Evolutionary conservation across 1,139 yeast genomes (phyloP), one percentile per base, ranked within the genome.

Genomic region (Spathaspora sp.): DNA sequence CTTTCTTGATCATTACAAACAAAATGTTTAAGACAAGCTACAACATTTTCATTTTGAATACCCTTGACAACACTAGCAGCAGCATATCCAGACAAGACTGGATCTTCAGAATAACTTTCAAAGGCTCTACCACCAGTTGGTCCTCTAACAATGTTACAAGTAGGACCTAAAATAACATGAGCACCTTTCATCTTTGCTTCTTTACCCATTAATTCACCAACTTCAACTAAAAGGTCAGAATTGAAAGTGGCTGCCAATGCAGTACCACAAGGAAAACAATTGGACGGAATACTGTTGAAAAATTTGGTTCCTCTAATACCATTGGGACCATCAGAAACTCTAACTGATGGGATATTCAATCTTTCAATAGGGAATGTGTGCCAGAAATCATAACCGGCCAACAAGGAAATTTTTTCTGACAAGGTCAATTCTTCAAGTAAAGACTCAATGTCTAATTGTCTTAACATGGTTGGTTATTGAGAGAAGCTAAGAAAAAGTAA

Each of bases 1-100:
- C 78, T 73, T 54, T 81, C 86, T 53, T 74, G 70, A 56, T 81
- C 86, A 53, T 81, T 81, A 57, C 81, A 74, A 24, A 78, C 82
- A 60, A 59, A 81, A 57, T 81, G 85, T 64, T 81, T 81, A 51
- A 80, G 67, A 24, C 82, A 73, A n/a, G 86, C 84, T 39, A 74
- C 77, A 47, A 81, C 67, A 34, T 76, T 49, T 41, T 55, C 47
- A 37, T 49, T 47, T 47, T 65, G 68, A 45, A 64, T 63, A 18
- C 70, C 70, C 34, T 59, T 56, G 40, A 65, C 54, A 31, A 65
- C 53, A 16, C 55, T 44, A 2, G 59, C 53, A 34, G 68, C 61
- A 18, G 62, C 63, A 41, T 60, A 56, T 8, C 70, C 70, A 1
- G 68, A 59, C 41, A 65, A 61, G 25, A 56, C 51, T 2, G 68